Evolutionary conservation across 352 stramenopile genomes (phyloP), one percentile per base, ranked within the genome.

Genomic region (Saprolegnia diclina): DNA sequence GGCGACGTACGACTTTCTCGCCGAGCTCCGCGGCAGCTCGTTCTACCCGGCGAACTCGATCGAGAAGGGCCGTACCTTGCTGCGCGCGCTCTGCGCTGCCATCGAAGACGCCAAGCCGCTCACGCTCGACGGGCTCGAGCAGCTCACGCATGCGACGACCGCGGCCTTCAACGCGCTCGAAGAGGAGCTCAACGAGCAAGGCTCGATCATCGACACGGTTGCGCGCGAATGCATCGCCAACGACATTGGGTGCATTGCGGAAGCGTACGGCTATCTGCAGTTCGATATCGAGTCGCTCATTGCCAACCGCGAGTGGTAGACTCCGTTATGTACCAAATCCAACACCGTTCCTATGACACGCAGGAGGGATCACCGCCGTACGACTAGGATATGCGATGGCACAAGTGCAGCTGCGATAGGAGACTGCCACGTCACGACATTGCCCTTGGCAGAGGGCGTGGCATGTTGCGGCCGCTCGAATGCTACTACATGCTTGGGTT

Each of bases 251-350:
- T 61, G 37, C 35, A 69, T 69, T 38, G 48, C 63, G 19, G 63
- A 55, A 10, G 48, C 63, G 6, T 69, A 69, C n/a, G 63, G 63
- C 22, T 69, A 45, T 61, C 22, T 38, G 7, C 29, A 69, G 26
- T 29, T 61, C 19, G 63, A 69, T 21, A 38, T 69, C 11, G 63
- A 69, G 42, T 26, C 44, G 14, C 63, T 69, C 37, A 69, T 69
- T 69, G 52, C 63, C 44, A 69, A 69, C 42, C 63, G 63, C 9
- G 63, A 69, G 22, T 69, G 63, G 63, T 69, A 67, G 21, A 19
- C 21, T 52, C n/a, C n/a, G 19, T 29, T 14, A 37, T 19, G 1
- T 56, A 21, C 22, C 50, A 32, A 57, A 1, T 26, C 19, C 24
- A 40, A 37, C 40, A 44, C 24, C 16, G 16, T 24, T 57, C 16